Percentiles rank a stretch among this genome's conserved stretches.
These are phyloP conservation scores for Camellia oleifera DNA, from an alignment of 179 eudicot genomes.

Conservation along the genomic window DNA sequence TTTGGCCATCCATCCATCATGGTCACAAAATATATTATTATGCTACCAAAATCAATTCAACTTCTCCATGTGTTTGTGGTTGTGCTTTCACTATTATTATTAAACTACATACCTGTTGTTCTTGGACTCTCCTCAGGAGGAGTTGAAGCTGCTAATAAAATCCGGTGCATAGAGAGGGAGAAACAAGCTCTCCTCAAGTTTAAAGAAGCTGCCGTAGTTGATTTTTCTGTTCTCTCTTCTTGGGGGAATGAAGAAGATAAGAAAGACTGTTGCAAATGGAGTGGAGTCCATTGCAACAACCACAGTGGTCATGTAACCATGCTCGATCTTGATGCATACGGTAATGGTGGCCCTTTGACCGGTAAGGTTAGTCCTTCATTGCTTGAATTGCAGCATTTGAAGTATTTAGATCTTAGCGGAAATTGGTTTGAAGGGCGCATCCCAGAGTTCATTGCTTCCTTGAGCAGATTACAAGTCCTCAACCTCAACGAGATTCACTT, in stretches of 20 bases:
- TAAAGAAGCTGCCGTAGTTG: background rate
- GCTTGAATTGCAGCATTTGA: slow-evolving; percentile 11
- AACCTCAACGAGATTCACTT: background rate
- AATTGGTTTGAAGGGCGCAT: background rate
- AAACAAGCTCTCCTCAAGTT: slow-evolving; percentile 2
- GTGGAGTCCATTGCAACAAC: background rate
- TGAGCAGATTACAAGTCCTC: background rate
- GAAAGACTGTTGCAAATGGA: slow-evolving; percentile 7
- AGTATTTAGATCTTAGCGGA: background rate
- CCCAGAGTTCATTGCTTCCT: background rate
- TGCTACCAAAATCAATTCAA: no score
- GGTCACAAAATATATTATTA: no score
- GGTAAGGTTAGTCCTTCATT: background rate
- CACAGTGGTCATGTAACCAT: background rate
- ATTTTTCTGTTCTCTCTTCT: background rate
- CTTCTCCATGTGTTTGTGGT: no score
- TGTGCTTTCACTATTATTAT: no score
- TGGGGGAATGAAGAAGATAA: background rate
- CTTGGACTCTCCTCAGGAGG: background rate
- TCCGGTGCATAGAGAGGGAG: background rate
- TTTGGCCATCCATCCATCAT: no score
- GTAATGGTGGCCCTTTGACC: no score
- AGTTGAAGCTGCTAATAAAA: background rate
- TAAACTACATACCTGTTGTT: no score
- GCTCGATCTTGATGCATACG: background rate